Evolutionary conservation across 2,329 filamentous ascomycete genomes (phyloP).

Genomic region (Aureobasidium mangrovei): DNA sequence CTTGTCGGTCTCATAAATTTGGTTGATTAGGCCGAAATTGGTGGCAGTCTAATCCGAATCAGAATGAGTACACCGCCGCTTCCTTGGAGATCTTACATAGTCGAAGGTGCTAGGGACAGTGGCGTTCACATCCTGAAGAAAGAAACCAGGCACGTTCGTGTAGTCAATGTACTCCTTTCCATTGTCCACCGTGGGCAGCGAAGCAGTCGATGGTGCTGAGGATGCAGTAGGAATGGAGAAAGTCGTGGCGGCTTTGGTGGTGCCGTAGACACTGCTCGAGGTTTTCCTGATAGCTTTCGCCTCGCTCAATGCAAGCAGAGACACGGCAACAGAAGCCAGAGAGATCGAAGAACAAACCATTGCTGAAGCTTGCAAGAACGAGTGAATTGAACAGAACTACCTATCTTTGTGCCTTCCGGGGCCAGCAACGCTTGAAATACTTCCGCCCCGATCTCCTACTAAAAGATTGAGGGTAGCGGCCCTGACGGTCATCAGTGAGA

Average conservation of each 20-base stretch:
- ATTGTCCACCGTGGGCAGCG: slow-evolving; percentile 13
- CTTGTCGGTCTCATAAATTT: slow-evolving; percentile 50
- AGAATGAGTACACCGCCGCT: neutral
- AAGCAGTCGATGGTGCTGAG: slow-evolving; percentile 14
- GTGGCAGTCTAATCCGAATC: slow-evolving; percentile 38
- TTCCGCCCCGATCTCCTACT: neutral
- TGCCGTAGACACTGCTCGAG: neutral
- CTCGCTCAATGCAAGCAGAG: slow-evolving; percentile 9
- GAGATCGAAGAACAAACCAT: neutral
- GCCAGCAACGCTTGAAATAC: neutral
- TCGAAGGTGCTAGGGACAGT: slow-evolving; percentile 53
- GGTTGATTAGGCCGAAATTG: slow-evolving; percentile 60
- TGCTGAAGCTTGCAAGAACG: neutral
- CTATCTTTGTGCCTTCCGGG: neutral
- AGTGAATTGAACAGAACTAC: neutral
- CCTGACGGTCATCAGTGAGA: neutral
- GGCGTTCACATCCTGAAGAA: slow-evolving; percentile 52
- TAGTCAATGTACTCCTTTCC: slow-evolving; percentile 44
- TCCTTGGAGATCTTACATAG: slow-evolving; percentile 41
- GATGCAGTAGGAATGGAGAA: slow-evolving; percentile 17
- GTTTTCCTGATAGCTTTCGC: slow-evolving; percentile 3
- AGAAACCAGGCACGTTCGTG: slow-evolving; percentile 52
- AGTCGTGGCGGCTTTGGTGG: neutral
- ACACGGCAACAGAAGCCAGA: slow-evolving; percentile 6
- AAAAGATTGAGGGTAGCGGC: neutral